Evolutionary conservation across 2,329 filamentous ascomycete species (phyloP).

Genomic region (Pseudophaeomoniella oleicola): DNA sequence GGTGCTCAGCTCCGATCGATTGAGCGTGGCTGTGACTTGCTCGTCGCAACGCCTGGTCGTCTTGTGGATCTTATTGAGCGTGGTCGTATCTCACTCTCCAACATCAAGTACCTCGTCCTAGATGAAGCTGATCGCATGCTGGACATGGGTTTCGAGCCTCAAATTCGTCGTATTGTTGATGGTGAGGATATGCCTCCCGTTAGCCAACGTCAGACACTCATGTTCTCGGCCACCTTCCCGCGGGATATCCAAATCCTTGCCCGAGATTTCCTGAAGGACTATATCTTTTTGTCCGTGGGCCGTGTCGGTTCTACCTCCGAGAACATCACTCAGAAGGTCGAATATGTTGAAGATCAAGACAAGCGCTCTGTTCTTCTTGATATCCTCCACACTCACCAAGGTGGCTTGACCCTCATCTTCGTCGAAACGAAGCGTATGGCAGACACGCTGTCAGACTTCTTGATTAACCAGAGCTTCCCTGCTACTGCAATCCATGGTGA

Average conservation of each 20-base stretch:
- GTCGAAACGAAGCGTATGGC: constrained; percentile 99
- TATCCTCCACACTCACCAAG: constrained; percentile 87
- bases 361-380: constrained; percentile 96
- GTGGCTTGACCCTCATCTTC: constrained; percentile 86
- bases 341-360: constrained; percentile 92
- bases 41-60: constrained; percentile 94
- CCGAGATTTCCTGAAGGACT: constrained; percentile 96
- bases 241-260: constrained; percentile 99
- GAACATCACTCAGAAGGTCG: constrained; percentile 98
- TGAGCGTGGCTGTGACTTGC: constrained; percentile 89
- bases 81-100: constrained; percentile 90
- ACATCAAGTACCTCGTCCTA: constrained; percentile 98
- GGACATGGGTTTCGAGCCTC: constrained; percentile 99
- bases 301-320: constrained; percentile 99
- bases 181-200: constrained; percentile 93
- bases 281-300: constrained; percentile 96
- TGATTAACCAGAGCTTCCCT: constrained; percentile 97
- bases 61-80: constrained; percentile 96
- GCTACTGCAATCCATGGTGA: constrained; percentile 98
- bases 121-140: constrained; percentile 99
- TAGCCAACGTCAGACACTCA: constrained; percentile 82
- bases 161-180: constrained; percentile 96
- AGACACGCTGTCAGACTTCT: constrained; percentile 90
- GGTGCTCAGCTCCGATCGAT: constrained; percentile 96
- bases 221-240: constrained; percentile 99